Evolutionary conservation across 192 early-diverging fungal species (phyloP).

Genomic region (Coemansia sp.): DNA sequence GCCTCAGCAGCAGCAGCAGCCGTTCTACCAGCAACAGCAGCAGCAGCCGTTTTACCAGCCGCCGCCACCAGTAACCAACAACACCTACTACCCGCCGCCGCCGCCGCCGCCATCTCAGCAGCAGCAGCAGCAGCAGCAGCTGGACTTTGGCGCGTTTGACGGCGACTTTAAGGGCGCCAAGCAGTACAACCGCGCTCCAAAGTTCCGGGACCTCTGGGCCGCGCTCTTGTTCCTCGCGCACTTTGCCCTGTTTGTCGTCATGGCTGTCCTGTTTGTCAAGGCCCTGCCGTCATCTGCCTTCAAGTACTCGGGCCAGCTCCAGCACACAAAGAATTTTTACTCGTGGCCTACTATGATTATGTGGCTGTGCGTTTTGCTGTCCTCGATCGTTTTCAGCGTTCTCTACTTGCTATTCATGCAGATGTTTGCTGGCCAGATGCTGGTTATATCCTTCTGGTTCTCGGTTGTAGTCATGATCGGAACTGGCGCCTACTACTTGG

Average conservation of each 20-base stretch:
- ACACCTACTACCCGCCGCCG: constrained; percentile 9
- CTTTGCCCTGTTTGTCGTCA: constrained; percentile 50
- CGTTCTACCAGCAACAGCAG: constrained; percentile 11
- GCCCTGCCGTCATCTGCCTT: constrained; percentile 48
- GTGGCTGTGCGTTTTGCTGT: constrained; percentile 48
- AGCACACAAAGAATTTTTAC: constrained; percentile 43
- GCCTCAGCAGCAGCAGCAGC: constrained; percentile 9
- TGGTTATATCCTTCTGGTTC: constrained; percentile 58
- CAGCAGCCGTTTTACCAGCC: constrained; percentile 23
- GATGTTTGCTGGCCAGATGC: constrained; percentile 56
- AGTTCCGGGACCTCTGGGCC: constrained; percentile 56
- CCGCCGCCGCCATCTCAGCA: constrained; percentile 2
- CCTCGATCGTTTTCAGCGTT: constrained; percentile 58
- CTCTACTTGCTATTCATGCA: constrained; percentile 58
- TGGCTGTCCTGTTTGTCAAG: constrained; percentile 42
- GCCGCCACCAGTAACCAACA: constrained; percentile 1
- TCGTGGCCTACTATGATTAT: constrained; percentile 55
- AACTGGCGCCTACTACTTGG: constrained; percentile 57
- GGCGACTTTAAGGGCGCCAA: constrained; percentile 44
- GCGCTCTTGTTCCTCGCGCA: constrained; percentile 45
- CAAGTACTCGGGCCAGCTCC: constrained; percentile 27
- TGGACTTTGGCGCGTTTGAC: constrained; percentile 6
- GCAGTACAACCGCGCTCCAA: constrained; percentile 50
- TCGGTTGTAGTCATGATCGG: constrained; percentile 56
- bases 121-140: constrained; percentile 3